Evolutionary conservation across 805 yeast genomes (phyloP), one percentile per base, ranked within the genome.

Genomic region (Candida manassasensis): DNA sequence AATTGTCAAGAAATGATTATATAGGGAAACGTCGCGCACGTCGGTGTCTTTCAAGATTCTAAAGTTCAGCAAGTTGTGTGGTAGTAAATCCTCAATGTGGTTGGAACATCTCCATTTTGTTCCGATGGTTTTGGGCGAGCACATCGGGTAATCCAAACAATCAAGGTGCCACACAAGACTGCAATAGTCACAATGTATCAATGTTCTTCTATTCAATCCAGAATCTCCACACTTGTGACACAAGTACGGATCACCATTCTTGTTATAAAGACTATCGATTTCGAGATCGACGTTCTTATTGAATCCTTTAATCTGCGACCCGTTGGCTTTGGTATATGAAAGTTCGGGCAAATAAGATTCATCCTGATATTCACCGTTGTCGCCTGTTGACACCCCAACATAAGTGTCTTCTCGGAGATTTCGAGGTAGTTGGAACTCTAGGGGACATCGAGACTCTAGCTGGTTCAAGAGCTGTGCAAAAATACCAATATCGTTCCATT

Each of bases 71-170:
- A 61, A 43, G 37, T 69, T 61, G 10, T 66, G 45, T 19, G 68
- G 68, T n/a, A 69, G 43, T 15, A 75, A 55, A 27, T 59, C 65
- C 31, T 73, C 83, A 14, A 77, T 75, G 61, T 87, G 97, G 46
- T 84, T 81, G 2, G 96, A 97, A 57, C 96, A 93, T 61, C 76
- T 79, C 97, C 96, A 90, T 55, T 81, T 84, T 29, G 69, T 68
- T 2, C 93, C 94, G 29, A 84, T 53, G 27, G 81, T 78, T 48
- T 86, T 85, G 13, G 81, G 75, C 4, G 81, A 67, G 11, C 85
- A 70, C 46, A 86, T 61, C 1, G 96, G 95, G 1, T 85, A 84
- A 34, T 73, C 68, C 11, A 89, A 58, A 57, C 97, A 89, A 58
- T 90, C 96, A 31, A 89, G 58, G 60, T 89, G 97, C 94, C 95